Conservation (phyloP, 768 basidiomycete species). For the Auricularia heimuer region DNA sequence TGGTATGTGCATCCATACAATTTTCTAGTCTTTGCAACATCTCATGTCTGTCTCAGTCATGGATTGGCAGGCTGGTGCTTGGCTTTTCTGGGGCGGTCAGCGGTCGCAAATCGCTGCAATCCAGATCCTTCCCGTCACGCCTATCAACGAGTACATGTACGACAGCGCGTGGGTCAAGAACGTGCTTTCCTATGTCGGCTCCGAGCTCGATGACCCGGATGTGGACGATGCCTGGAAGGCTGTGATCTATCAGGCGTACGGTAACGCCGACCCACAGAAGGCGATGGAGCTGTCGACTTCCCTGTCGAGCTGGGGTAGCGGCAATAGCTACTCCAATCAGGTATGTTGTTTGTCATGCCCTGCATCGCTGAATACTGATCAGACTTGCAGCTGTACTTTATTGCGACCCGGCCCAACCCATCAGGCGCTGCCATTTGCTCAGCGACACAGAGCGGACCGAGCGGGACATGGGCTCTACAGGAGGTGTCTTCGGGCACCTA, state of each 20-base stretch:
- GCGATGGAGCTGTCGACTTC: slow-evolving; percentile 22
- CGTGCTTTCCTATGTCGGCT: slow-evolving; percentile 19
- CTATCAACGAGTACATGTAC: slow-evolving; percentile 26
- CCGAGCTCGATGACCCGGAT: slow-evolving; percentile 15
- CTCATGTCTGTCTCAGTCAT: slow-evolving; percentile 8
- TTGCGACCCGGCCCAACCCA: slow-evolving; percentile 23
- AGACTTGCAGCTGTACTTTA: slow-evolving; percentile 16
- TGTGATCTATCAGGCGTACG: slow-evolving; percentile 26
- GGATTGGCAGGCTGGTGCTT: slow-evolving; percentile 27
- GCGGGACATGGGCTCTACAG: slow-evolving; percentile 23
- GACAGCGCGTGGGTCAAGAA: slow-evolving; percentile 23
- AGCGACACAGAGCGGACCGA: slow-evolving; percentile 17
- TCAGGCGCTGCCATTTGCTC: slow-evolving; percentile 18
- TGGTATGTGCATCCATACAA: slow-evolving; percentile 4
- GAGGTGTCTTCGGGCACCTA: slow-evolving; percentile 16
- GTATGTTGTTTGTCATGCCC: not conserved
- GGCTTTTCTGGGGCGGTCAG: slow-evolving; percentile 28
- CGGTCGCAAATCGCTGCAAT: slow-evolving; percentile 26
- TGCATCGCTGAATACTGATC: not conserved
- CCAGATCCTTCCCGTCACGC: slow-evolving; percentile 26
- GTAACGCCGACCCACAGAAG: slow-evolving; percentile 18
- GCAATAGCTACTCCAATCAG: slow-evolving; percentile 24
- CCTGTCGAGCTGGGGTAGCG: slow-evolving; percentile 25
- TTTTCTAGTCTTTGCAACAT: not conserved
- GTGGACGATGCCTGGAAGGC: slow-evolving; percentile 26